Evolutionary conservation across 371 early-diverging fungal species (phyloP), one percentile per base, ranked within the genome.

Genomic region (Batkoa obscura): DNA sequence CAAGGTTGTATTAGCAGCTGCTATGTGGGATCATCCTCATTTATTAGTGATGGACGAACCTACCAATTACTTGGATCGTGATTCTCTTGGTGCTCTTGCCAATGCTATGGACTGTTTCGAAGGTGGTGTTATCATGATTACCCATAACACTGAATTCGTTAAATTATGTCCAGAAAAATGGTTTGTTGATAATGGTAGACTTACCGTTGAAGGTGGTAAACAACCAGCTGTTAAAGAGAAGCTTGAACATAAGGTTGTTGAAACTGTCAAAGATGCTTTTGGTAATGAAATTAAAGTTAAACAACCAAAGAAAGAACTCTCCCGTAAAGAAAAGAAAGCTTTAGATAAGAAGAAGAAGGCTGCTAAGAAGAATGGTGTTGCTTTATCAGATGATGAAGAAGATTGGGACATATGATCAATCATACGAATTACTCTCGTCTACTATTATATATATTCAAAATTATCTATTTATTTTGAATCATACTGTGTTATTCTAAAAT

Each of bases 1-100:
- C 69, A 83, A 86, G 78, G 74, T 92, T 43, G 86, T 85, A 23
- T 74, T 89, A 59, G 88, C 80, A 59, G 86, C 85, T 59, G 81
- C 83, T 52, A 80, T 83, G 80, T 85, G 86, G 84, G 76, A 79
- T 69, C 72, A 76, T 60, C 89, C 90, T 54, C 88, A 90, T 66
- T 79, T 90, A 66, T 66, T 92, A 57, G 86, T 89, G 62, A 71
- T 88, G 58, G 90, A 92, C 68, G 89, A 90, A 69, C 89, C 89
- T 60, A 89, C 87, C 67, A 84, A 84, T 63, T 84, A 85, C 66
- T 67, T 84, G 69, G 83, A 82, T 69, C 78, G 82, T 57, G 82
- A 83, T 59, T 80, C 79, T 39, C 75, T 86, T 37, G 81, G 82
- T 60, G 83, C 83, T 36, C 64, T 86, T 56, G 75, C 77, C 30